Evolutionary conservation across 129 eudicot species (phyloP), one percentile per base, ranked within the genome.

Genomic region (Helianthus annuus): DNA sequence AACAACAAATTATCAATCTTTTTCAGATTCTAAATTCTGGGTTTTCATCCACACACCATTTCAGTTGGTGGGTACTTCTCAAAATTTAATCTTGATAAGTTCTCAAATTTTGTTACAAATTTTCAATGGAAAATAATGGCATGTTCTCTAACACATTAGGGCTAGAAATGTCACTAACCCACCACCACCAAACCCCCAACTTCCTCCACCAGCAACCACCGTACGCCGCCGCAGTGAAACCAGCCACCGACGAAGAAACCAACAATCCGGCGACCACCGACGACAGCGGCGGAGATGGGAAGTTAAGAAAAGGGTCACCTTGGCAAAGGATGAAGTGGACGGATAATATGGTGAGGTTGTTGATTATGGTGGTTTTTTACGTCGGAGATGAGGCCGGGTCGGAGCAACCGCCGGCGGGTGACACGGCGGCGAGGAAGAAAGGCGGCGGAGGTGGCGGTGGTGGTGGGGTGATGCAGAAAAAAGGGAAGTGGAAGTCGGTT

Each of bases 241-340:
- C 91, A 1, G 70, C 72, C 10, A 92, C 95, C 72, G 97, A 93
- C 44, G 96, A 91, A 29, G 98, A 85, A 34, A 73, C 48, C 17
- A 73, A 73, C 62, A 44, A 42, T 22, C 82, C 77, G 7, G 69
- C 69, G 14, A 67, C 85, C 14, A 78, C 88, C 10, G 92, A 89
- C 44, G 91, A 83, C 68, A 85, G 83, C 64, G 88, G 68, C 19
- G 77, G 82, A 14, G 96, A 83, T 44, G 91, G 81, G 7, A 85
- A 74, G 73, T 16, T 71, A n/a, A 84, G 73, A 49, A 89, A 85
- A 42, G 74, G 76, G 68, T 93, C 98, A 12, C 97, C 96, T 0
- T 92, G 98, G 98, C 96, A 92, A 16, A 83, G 98, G 32, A 89
- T 92, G 96, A 92, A 92, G 52, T 92, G 98, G 98, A 92, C 95